phyloP scores from a whole-genome alignment of 208 protist species.

The Jaenimonas drosophilae region DNA sequence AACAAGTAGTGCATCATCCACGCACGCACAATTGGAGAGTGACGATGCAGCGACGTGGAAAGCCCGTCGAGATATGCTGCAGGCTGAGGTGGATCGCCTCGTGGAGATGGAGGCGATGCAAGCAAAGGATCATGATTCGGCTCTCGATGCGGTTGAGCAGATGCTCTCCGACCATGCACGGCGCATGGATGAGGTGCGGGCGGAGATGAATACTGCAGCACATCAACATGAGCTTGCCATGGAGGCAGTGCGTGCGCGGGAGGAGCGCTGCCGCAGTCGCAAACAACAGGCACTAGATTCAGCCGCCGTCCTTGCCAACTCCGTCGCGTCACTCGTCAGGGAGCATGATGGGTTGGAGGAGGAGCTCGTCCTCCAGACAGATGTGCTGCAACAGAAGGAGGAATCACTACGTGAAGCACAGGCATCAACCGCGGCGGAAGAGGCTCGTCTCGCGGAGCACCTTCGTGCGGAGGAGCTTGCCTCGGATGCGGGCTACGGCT shows the following conservation, averaged over 20 bases:
- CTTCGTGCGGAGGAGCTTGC: slow-evolving; percentile 38
- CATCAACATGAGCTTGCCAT: slow-evolving; percentile 5
- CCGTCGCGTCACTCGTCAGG: slow-evolving; percentile 9
- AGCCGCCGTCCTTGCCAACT: slow-evolving; percentile 11
- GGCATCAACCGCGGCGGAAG: slow-evolving; percentile 7
- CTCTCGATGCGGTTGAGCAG: slow-evolving; percentile 16
- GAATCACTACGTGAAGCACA: slow-evolving; percentile 7
- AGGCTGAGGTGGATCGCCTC: slow-evolving; percentile 4
- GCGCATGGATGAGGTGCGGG: slow-evolving; percentile 12
- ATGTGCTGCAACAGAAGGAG: slow-evolving; percentile 18
- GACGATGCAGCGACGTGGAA: not conserved
- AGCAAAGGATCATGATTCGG: slow-evolving; percentile 6
- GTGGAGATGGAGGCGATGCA: slow-evolving; percentile 6
- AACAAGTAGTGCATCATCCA: too few relatives aligned
- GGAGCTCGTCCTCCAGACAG: slow-evolving; percentile 45
- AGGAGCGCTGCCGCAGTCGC: slow-evolving; percentile 19
- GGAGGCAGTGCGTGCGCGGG: slow-evolving; percentile 11
- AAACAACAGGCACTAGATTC: slow-evolving; percentile 26
- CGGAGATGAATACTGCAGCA: slow-evolving; percentile 7
- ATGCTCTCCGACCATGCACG: slow-evolving; percentile 18
- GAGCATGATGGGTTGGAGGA: slow-evolving; percentile 31
- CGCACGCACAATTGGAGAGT: slow-evolving; percentile 5
- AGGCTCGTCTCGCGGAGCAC: slow-evolving; percentile 9
- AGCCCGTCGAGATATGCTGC: not conserved
- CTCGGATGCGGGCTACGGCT: slow-evolving; percentile 52